phyloP scores from a whole-genome alignment of 345 rosid species.

The Eucalyptus curtisii region DNA sequence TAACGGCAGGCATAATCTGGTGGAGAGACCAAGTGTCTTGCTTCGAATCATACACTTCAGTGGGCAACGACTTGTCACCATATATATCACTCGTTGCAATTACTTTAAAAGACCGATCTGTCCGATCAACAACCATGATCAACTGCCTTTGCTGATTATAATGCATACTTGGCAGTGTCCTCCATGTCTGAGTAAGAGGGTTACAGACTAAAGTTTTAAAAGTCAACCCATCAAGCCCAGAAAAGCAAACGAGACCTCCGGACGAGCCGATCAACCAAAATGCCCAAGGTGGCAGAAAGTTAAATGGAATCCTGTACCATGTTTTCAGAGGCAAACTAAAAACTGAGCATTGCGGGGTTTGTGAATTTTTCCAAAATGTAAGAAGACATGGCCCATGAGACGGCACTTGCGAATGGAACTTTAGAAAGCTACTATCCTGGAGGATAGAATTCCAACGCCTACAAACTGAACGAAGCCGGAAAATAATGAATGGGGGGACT shows the following conservation, averaged over 20 bases:
- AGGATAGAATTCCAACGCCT: constrained; percentile 85
- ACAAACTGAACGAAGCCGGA: constrained; percentile 80
- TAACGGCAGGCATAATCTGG: constrained; percentile 92
- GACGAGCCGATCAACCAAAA: constrained; percentile 93
- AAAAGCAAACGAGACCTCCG: constrained; percentile 84
- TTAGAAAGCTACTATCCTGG: constrained; percentile 78
- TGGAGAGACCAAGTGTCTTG: constrained; percentile 66
- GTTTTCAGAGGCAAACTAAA: constrained; percentile 84
- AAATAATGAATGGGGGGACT: constrained; percentile 91
- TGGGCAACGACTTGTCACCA: constrained; percentile 81
- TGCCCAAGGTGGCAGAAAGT: constrained; percentile 90
- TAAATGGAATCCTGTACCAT: constrained; percentile 87
- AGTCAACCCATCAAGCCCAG: constrained; percentile 79
- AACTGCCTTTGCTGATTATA: constrained; percentile 81
- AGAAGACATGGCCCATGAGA: constrained; percentile 88
- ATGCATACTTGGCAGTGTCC: constrained; percentile 76
- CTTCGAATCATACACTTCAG: constrained; percentile 87
- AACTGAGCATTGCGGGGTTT: constrained; percentile 75
- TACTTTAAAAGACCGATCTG: constrained; percentile 67
- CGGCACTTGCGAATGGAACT: constrained; percentile 52
- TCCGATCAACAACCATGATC: constrained; percentile 78
- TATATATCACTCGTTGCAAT: constrained; percentile 85
- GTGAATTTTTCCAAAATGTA: constrained; percentile 90
- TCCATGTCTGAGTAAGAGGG: constrained; percentile 83
- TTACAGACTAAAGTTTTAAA: constrained; percentile 82